These are phyloP conservation scores for Ceratobasidium sp. DNA, from an alignment of 1,284 basidiomycete genomes.

Conservation along the genomic window DNA sequence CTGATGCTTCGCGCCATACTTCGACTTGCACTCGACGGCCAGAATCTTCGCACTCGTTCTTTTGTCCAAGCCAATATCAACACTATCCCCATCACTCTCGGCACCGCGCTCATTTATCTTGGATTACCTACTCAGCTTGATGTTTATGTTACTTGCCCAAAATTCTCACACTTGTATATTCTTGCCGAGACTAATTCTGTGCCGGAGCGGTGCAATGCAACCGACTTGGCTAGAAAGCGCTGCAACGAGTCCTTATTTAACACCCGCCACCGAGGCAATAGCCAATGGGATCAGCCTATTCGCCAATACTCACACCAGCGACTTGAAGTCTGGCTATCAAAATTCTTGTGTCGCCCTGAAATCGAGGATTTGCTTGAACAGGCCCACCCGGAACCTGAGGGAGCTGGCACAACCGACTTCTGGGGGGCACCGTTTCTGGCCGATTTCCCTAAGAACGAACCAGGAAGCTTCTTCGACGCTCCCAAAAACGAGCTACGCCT, in stretches of 20 bases:
- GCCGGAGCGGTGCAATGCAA: neutral
- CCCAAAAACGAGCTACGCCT: conserved; percentile 51
- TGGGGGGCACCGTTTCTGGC: conserved; percentile 55
- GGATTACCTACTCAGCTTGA: neutral
- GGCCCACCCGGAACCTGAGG: neutral
- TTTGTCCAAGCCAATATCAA: neutral
- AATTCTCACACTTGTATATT: neutral
- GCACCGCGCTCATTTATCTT: neutral
- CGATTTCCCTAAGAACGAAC: conserved; percentile 52
- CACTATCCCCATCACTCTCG: neutral
- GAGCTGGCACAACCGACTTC: conserved; percentile 44
- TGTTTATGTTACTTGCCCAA: neutral
- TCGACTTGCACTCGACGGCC: neutral
- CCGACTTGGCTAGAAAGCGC: neutral
- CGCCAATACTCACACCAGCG: neutral
- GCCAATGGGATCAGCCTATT: neutral
- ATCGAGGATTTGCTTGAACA: conserved; percentile 18
- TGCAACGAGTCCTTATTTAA: neutral
- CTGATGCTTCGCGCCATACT: neutral
- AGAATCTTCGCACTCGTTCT: neutral
- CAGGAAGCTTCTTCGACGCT: conserved; percentile 25
- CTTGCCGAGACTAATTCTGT: too few relatives aligned
- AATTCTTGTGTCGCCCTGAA: conserved; percentile 9
- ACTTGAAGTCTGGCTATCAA: conserved; percentile 20
- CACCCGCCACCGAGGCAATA: neutral